Evolutionary conservation across 1,284 basidiomycete genomes (phyloP).

Genomic region (Leccinum huronense): DNA sequence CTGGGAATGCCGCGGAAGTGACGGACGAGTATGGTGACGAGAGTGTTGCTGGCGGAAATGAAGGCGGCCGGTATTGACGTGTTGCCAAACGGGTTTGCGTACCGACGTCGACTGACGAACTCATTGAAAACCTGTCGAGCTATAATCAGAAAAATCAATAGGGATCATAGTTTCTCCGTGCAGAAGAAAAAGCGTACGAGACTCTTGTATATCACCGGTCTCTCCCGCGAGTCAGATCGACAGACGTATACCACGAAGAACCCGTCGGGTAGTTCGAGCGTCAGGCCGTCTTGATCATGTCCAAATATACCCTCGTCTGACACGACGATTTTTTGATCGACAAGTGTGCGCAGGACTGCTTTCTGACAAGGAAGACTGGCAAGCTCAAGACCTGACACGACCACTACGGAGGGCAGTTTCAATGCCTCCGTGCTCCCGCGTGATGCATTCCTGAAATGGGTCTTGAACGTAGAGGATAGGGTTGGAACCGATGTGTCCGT

Average conservation of each 20-base stretch:
- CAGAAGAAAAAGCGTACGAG: conserved; percentile 47
- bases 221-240: conserved; percentile 56
- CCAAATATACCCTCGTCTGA: conserved; percentile 37
- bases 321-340: conserved; percentile 51
- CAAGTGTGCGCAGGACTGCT: conserved; percentile 53
- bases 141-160: conserved; percentile 9
- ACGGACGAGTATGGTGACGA: conserved; percentile 29
- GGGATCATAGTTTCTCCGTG: background rate
- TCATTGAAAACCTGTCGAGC: conserved; percentile 79
- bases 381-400: conserved; percentile 68
- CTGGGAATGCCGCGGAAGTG: conserved; percentile 28
- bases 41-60: conserved; percentile 24
- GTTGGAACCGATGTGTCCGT: conserved; percentile 25
- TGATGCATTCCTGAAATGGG: conserved; percentile 17
- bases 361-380: conserved; percentile 56
- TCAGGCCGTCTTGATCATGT: conserved; percentile 38
- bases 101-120: conserved; percentile 53
- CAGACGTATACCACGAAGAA: conserved; percentile 76
- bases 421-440: conserved; percentile 18
- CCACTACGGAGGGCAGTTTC: conserved; percentile 58
- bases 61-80: conserved; percentile 38
- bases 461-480: conserved; percentile 27
- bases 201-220: conserved; percentile 59
- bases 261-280: conserved; percentile 60
- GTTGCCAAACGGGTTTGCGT: conserved; percentile 37